Evolutionary conservation across 352 stramenopile genomes (phyloP).

Genomic region (Pythium dissotocum): DNA sequence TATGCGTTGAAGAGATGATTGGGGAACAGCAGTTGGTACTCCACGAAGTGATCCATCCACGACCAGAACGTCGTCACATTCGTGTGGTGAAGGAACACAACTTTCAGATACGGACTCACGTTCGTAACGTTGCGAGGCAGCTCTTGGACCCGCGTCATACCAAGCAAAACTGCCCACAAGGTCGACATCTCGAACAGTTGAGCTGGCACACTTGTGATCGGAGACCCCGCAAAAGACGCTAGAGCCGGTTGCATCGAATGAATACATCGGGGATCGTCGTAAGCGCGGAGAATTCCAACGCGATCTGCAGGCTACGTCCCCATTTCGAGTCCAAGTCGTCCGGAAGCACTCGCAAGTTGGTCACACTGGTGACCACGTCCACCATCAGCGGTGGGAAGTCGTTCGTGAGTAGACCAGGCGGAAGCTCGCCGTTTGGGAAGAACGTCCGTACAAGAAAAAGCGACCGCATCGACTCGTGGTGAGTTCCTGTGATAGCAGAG

Average conservation of each 20-base stretch:
- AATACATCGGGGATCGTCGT: constrained; percentile 12
- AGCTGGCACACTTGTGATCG: background rate
- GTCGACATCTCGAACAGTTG: background rate
- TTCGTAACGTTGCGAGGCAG: background rate
- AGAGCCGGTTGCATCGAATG: background rate
- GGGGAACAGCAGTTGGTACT: background rate
- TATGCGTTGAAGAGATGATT: background rate
- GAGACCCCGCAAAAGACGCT: constrained; percentile 4
- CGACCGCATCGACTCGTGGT: no score
- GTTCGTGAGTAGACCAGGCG: background rate
- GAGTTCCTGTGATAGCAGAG: no score
- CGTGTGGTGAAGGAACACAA: background rate
- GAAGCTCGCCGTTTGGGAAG: constrained; percentile 6
- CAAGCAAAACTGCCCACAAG: background rate
- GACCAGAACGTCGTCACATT: background rate
- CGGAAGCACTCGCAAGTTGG: constrained; percentile 14
- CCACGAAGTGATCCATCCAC: background rate
- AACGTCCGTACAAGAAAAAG: no score
- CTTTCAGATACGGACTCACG: background rate
- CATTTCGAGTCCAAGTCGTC: constrained; percentile 3
- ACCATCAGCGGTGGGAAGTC: background rate
- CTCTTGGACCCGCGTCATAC: background rate
- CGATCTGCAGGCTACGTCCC: background rate
- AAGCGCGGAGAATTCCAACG: constrained; percentile 20
- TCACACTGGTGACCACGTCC: background rate